Evolutionary conservation across 306 rosid genomes (phyloP), one percentile per base, ranked within the genome.

Genomic region (Malus sylvestris): DNA sequence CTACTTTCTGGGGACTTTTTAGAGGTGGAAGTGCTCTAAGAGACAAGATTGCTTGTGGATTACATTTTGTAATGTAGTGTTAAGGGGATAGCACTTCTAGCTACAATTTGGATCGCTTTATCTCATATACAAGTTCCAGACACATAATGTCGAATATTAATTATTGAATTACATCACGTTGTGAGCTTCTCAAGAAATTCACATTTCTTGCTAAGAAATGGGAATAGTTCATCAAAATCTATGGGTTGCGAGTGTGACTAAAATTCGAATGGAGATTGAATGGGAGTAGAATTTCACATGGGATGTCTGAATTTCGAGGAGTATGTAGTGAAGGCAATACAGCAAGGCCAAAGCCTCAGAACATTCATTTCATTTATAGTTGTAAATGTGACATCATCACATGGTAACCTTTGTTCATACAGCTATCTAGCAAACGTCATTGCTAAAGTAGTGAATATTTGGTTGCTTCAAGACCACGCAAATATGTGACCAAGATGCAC

Each of bases 381-480:
- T 30, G 68, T 27, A 15, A 61, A 25, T 58, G 29, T 22, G 30
- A 58, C 63, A 22, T 58, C 63, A 58, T 25, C 63, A 10, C 30
- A 58, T 58, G 63, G 63, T 58, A 22, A 58, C 29, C 30, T 4
- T 58, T 22, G 63, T 22, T n/a, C 63, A n/a, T 25, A 58, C 6
- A 10, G 35, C 15, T 61, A 15, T 6, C 55, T 61, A 29, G 66
- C 38, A 40, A 8, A 8, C 30, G 67, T 14, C n/a, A 59, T 27
- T 59, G 25, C 40, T 1, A 38, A 73, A 40, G 76, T 16, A 18
- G 55, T 49, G 55, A 49, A 49, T 49, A 59, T 25, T 20, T 19
- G 55, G 8, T 59, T 23, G 76, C 67, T 73, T 73, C 67, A 18
- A 23, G 55, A 40, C 76, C 42, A 59, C 57, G 76, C 68, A 23